Conservation (phyloP, 306 rosid species). For the Pterocarpus santalinus region DNA sequence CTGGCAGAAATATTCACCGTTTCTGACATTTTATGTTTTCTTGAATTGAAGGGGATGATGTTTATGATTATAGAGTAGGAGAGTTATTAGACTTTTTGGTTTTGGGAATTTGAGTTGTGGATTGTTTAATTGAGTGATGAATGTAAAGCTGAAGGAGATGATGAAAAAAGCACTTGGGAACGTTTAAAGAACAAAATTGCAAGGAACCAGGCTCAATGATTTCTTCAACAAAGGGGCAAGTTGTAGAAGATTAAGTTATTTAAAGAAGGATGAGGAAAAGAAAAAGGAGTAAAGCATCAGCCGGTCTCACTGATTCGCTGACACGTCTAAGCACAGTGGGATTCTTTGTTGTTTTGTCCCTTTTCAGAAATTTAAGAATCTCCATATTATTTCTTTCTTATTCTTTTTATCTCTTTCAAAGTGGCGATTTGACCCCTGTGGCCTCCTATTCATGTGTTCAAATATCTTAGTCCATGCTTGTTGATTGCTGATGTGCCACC, state of each 20-base stretch:
- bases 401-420: conserved; percentile 53
- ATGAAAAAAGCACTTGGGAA: conserved; percentile 38
- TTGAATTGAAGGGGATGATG: conserved; percentile 24
- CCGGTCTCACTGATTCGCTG: conserved; percentile 52
- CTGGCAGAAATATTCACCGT: background rate
- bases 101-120: conserved; percentile 31
- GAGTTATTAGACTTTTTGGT: conserved; percentile 13
- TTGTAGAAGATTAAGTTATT: conserved; percentile 48
- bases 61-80: background rate
- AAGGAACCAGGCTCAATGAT: conserved; percentile 44
- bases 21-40: background rate
- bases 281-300: conserved; percentile 53
- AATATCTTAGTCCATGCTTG: conserved; percentile 48
- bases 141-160: conserved; percentile 44
- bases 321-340: conserved; percentile 54
- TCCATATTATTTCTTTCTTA: conserved; percentile 48
- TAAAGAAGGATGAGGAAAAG: conserved; percentile 40
- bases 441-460: conserved; percentile 36
- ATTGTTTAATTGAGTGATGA: conserved; percentile 45
- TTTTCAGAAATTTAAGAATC: conserved; percentile 61
- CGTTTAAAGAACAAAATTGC: conserved; percentile 39
- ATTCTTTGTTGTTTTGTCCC: conserved; percentile 54
- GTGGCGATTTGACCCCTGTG: conserved; percentile 57
- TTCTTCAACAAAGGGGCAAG: conserved; percentile 54
- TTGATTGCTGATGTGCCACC: conserved; percentile 50